Conservation (phyloP, 2,329 filamentous ascomycete species). For the Colletotrichum musae region DNA sequence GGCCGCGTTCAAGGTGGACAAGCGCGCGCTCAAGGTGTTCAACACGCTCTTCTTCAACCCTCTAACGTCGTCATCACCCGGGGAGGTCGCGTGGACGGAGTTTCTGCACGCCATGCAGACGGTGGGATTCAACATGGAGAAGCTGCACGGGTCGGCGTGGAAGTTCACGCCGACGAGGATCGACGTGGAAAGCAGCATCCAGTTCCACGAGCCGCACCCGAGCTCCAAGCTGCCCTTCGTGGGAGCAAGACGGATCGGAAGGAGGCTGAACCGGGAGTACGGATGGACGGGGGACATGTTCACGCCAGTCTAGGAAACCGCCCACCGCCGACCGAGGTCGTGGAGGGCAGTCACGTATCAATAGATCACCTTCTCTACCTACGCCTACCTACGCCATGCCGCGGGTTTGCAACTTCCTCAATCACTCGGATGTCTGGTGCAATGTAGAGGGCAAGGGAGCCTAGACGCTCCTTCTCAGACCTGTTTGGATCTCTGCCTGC, state of each 20-base stretch:
- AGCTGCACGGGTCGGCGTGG: slow-evolving; percentile 74
- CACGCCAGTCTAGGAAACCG: slow-evolving; percentile 40
- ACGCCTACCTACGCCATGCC: too few species aligned
- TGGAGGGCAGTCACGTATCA: too few species aligned
- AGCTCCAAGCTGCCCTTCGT: slow-evolving; percentile 64
- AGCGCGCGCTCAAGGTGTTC: slow-evolving; percentile 52
- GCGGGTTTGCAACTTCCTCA: too few species aligned
- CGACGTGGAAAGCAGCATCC: slow-evolving; percentile 64
- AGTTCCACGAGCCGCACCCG: slow-evolving; percentile 74
- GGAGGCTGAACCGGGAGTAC: slow-evolving; percentile 64
- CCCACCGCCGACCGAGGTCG: not conserved
- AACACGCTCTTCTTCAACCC: slow-evolving; percentile 59
- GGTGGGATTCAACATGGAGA: slow-evolving; percentile 66
- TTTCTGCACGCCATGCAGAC: slow-evolving; percentile 66
- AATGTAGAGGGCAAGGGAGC: too few species aligned
- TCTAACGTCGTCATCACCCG: slow-evolving; percentile 51
- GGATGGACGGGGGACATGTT: slow-evolving; percentile 66
- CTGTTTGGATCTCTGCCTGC: too few species aligned
- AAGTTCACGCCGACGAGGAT: slow-evolving; percentile 64
- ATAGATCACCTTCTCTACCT: too few species aligned
- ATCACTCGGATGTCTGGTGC: too few species aligned
- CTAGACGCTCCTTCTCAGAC: too few species aligned
- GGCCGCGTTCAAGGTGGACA: slow-evolving; percentile 46
- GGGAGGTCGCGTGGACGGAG: slow-evolving; percentile 67
- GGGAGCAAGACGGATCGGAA: slow-evolving; percentile 61